phyloP scores from a whole-genome alignment of 805 yeast genomes.

The Candida maris region DNA sequence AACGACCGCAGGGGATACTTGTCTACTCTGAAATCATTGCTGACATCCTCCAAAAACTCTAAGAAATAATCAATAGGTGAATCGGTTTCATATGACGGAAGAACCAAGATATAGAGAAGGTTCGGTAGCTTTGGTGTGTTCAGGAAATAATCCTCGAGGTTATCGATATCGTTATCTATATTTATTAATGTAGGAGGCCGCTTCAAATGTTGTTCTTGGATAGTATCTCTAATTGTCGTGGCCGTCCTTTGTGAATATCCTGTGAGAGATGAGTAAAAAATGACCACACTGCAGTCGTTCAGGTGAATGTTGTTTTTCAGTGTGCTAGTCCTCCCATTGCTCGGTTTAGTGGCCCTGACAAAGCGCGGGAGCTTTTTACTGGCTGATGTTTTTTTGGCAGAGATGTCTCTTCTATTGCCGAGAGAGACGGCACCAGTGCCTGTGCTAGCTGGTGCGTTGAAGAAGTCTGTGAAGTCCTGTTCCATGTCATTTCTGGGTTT shows the following conservation, averaged over 20 bases:
- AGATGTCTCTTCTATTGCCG: not conserved
- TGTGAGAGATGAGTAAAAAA: constrained; percentile 82
- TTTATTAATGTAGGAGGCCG: constrained; percentile 54
- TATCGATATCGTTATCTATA: constrained; percentile 77
- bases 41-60: constrained; percentile 75
- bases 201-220: constrained; percentile 28
- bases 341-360: not conserved
- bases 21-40: constrained; percentile 81
- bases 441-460: constrained; percentile 1
- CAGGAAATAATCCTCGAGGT: constrained; percentile 77
- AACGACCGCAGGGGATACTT: constrained; percentile 68
- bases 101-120: constrained; percentile 62
- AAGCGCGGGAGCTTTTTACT: constrained; percentile 36
- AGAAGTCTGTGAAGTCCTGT: constrained; percentile 9
- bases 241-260: constrained; percentile 80
- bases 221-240: constrained; percentile 38
- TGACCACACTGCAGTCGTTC: constrained; percentile 53
- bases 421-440: constrained; percentile 8
- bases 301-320: constrained; percentile 28
- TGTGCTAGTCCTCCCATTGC: constrained; percentile 3
- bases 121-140: constrained; percentile 50
- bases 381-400: constrained; percentile 1
- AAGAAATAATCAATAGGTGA: constrained; percentile 87
- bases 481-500: not conserved
- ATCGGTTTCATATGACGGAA: constrained; percentile 91